phyloP scores from a whole-genome alignment of 2,329 filamentous ascomycete species.

The Pestalotiopsis fici region DNA sequence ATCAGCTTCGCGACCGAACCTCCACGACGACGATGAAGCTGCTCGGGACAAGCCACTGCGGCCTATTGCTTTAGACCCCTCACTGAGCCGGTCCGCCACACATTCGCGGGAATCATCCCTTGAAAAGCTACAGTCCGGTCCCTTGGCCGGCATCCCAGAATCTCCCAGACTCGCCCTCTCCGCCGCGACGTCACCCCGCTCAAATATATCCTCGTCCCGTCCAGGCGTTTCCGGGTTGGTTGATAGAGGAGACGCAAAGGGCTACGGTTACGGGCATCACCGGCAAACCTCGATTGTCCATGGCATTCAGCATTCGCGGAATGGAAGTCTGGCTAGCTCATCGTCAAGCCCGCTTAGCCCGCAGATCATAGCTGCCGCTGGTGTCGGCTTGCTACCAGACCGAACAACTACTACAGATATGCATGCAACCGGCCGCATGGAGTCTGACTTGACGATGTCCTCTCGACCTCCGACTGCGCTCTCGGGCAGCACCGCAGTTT shows the following conservation, averaged over 20 bases:
- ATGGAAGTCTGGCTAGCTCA: conserved; percentile 81
- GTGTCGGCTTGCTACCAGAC: conserved; percentile 54
- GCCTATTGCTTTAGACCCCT: conserved; percentile 42
- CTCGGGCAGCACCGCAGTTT: conserved; percentile 41
- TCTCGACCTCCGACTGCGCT: conserved; percentile 49
- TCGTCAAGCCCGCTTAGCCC: conserved; percentile 85
- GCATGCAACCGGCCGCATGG: conserved; percentile 46
- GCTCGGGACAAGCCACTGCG: conserved; percentile 55
- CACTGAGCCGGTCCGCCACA: conserved; percentile 39
- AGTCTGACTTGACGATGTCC: conserved; percentile 39
- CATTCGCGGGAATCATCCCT: conserved; percentile 62
- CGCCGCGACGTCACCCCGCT: conserved; percentile 35
- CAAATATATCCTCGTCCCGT: conserved; percentile 43
- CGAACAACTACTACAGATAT: conserved; percentile 43
- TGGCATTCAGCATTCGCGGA: conserved; percentile 89
- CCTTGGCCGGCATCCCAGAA: conserved; percentile 30
- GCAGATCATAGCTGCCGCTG: conserved; percentile 76
- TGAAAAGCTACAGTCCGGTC: conserved; percentile 48
- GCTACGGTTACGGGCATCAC: conserved; percentile 76
- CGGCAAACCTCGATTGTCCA: conserved; percentile 96
- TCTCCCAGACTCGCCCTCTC: conserved; percentile 27
- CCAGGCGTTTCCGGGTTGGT: conserved; percentile 41
- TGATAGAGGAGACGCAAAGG: conserved; percentile 59
- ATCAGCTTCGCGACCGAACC: conserved; percentile 51
- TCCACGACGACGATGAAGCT: conserved; percentile 45